Conservation (phyloP, 192 early-diverging fungal species). For the Podila minutissima region DNA sequence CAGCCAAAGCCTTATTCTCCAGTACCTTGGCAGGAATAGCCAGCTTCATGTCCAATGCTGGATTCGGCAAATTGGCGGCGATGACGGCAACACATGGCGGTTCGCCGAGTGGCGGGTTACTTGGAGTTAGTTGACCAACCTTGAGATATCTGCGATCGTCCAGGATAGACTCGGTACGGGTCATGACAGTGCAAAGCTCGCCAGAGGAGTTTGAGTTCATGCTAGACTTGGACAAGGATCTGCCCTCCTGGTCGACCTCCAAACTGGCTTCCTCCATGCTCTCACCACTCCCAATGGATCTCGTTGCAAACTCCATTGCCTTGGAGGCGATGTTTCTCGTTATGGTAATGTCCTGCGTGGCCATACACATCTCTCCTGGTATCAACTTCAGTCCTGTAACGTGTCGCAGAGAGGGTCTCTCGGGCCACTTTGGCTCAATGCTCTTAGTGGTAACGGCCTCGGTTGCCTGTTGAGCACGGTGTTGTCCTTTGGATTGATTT, state of each 20-base stretch:
- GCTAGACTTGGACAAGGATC: not conserved
- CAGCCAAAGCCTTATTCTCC: conserved; percentile 29
- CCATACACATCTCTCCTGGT: conserved; percentile 39
- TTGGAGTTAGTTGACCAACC: conserved; percentile 32
- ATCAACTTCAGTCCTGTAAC: conserved; percentile 40
- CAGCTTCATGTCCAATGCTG: conserved; percentile 35
- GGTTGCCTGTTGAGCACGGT: not conserved
- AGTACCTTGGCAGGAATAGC: conserved; percentile 31
- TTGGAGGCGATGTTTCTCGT: conserved; percentile 15
- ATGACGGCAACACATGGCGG: conserved; percentile 31
- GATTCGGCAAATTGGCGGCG: conserved; percentile 40
- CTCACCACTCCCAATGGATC: conserved; percentile 22
- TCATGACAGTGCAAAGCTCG: conserved; percentile 26
- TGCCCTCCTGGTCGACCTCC: not conserved
- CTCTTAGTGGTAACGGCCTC: not conserved
- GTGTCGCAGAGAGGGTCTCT: conserved; percentile 11
- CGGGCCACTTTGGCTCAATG: conserved; percentile 7
- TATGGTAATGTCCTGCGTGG: conserved; percentile 21
- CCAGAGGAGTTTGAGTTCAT: conserved; percentile 3
- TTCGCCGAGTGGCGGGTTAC: conserved; percentile 38
- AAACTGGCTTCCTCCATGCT: conserved; percentile 17
- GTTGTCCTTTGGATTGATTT: conserved; percentile 6
- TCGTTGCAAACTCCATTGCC: conserved; percentile 13
- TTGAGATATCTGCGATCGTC: conserved; percentile 37
- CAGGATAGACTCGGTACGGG: conserved; percentile 41